Conservation (phyloP, 352 stramenopile genomes). For the Phytopythium oedochilum region DNA sequence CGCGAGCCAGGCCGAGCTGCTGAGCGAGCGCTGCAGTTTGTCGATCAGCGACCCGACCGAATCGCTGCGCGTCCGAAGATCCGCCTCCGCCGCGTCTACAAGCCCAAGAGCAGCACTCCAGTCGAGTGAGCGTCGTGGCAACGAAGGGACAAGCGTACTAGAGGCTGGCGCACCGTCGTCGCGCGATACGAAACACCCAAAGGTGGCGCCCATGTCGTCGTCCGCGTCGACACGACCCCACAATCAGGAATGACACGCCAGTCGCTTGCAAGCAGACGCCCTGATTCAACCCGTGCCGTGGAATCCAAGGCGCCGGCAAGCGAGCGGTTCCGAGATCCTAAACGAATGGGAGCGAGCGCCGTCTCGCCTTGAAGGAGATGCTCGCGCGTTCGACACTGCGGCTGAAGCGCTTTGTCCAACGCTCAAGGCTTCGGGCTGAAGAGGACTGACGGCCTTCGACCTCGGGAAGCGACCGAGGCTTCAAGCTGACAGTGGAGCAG, state of each 20-base stretch:
- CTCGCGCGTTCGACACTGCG: too few relatives aligned
- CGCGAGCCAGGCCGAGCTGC: slow-evolving; percentile 18
- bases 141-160: neutral
- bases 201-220: neutral
- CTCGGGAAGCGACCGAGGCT: neutral
- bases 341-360: neutral
- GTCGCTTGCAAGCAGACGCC: too few relatives aligned
- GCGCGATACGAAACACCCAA: slow-evolving; percentile 1
- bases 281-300: neutral
- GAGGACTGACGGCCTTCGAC: neutral
- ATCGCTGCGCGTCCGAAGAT: slow-evolving; percentile 10
- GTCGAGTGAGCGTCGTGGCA: slow-evolving; percentile 6
- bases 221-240: neutral
- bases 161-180: neutral
- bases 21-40: slow-evolving; percentile 53
- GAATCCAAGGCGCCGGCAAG: too few relatives aligned
- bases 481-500: too few relatives aligned
- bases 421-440: too few relatives aligned
- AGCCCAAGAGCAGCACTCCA: neutral
- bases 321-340: neutral
- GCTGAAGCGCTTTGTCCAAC: neutral
- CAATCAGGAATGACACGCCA: slow-evolving; percentile 2
- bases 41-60: slow-evolving; percentile 31
- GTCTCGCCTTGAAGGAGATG: neutral
- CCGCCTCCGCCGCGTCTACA: neutral